Base-by-base conservation (phyloP, 495 filamentous ascomycete species). In the Lepidopterella palustris region DNA sequence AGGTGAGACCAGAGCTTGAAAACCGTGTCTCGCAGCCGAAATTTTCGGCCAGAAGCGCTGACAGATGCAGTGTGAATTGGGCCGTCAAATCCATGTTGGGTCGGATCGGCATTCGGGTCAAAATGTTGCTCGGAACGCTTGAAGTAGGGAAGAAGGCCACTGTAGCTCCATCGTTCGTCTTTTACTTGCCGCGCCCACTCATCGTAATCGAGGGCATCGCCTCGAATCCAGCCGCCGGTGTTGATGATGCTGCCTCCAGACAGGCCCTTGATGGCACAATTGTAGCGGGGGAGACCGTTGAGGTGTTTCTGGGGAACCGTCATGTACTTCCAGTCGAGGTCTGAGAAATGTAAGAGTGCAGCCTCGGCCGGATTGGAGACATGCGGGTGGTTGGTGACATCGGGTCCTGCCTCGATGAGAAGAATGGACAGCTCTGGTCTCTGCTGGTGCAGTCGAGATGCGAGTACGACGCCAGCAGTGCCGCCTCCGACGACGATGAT, bases 171-270 rank as follows among this genome's bases (percentile, higher is more conserved):
- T 0, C 67, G 64, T 0, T 80, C 72, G 63, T 80, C 74, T 0
- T 52, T 71, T 0, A 76, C 62, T 4, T 65, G 28, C 5, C 62
- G 55, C 0, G 75, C 75, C 82, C 81, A 82, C 39, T 80, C 73
- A 27, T 86, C 77, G 61, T 82, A 87, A 64, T 87, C 84, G 48
- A 77, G 77, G 1, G 70, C 65, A 5, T 83, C 75, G 4, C 85
- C 85, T 5, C 79, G 61, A 15, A 73, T 79, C 61, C 75, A 87
- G 15, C 81, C 72, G 23, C 79, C 78, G 55, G 86, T 86, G 68
- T 89, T 89, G 60, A 88, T 82, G n/a, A 80, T 78, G 23, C 72
- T 82, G 21, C 76, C 76, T 0, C 85, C 86, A 1, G 82, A 83
- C 0, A 89, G 70, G 2, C 80, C 81, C n/a, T 77, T 77, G 0